These are phyloP conservation scores for Coemansia nantahalensis DNA, from an alignment of 192 early-diverging fungal genomes.

Conservation along the genomic window DNA sequence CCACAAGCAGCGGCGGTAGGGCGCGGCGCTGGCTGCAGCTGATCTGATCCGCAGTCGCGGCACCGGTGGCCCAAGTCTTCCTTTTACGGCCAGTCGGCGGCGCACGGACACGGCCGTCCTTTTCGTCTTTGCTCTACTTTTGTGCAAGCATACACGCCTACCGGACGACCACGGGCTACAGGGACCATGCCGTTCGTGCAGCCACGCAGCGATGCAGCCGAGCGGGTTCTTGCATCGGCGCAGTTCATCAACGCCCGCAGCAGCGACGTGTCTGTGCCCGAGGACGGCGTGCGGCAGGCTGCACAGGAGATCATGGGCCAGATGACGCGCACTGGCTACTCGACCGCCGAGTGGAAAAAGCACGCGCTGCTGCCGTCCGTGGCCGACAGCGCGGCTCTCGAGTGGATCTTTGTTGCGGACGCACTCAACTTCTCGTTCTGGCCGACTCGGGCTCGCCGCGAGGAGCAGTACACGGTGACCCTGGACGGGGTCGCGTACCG, in stretches of 20 bases:
- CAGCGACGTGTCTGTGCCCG: slow-evolving; percentile 60
- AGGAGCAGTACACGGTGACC: slow-evolving; percentile 59
- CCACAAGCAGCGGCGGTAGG: neutral
- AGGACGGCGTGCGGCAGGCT: slow-evolving; percentile 52
- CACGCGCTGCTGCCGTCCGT: slow-evolving; percentile 64
- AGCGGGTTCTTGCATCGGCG: slow-evolving; percentile 40
- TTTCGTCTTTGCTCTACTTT: too few relatives aligned
- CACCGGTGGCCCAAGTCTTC: too few relatives aligned
- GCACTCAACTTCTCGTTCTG: slow-evolving; percentile 87
- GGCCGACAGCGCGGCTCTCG: slow-evolving; percentile 56
- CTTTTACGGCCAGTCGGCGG: too few relatives aligned
- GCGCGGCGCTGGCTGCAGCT: neutral
- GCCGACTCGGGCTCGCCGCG: slow-evolving; percentile 52
- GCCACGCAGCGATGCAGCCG: neutral
- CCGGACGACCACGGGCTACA: too few relatives aligned
- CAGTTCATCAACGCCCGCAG: slow-evolving; percentile 52
- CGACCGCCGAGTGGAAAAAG: slow-evolving; percentile 60
- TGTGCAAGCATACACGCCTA: too few relatives aligned
- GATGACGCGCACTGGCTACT: slow-evolving; percentile 62
- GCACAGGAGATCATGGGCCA: slow-evolving; percentile 59
- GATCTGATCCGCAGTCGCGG: too few relatives aligned
- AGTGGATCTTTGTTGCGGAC: slow-evolving; percentile 85
- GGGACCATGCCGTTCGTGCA: slow-evolving; percentile 18
- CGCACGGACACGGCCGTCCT: too few relatives aligned
- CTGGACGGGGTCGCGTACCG: slow-evolving; percentile 59